Evolutionary conservation across 306 rosid species (phyloP).

Genomic region (Lathyrus oleraceus): DNA sequence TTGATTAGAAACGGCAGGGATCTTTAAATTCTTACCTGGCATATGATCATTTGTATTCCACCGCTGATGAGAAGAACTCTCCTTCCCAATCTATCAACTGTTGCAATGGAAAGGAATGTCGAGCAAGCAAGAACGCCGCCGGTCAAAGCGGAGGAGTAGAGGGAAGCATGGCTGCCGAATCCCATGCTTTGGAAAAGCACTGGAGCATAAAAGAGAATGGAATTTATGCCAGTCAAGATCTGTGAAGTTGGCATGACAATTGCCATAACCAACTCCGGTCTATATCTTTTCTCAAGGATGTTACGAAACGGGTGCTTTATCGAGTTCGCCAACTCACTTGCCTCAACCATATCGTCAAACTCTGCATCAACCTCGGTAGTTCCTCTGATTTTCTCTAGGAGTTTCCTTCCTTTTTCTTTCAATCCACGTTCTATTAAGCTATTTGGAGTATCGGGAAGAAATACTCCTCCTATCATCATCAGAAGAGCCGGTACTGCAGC

Average conservation of each 20-base stretch:
- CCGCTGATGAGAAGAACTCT: constrained; percentile 78
- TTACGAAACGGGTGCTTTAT: constrained; percentile 72
- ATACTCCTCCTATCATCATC: constrained; percentile 80
- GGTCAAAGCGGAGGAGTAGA: constrained; percentile 83
- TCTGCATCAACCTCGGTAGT: constrained; percentile 72
- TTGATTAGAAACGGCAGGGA: background rate
- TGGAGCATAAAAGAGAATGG: constrained; percentile 88
- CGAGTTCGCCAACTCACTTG: constrained; percentile 68
- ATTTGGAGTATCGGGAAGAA: constrained; percentile 92
- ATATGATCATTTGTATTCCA: constrained; percentile 77
- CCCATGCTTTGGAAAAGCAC: constrained; percentile 88
- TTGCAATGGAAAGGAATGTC: constrained; percentile 73
- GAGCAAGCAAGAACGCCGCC: constrained; percentile 86
- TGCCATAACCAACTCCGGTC: constrained; percentile 87
- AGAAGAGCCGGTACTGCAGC: constrained; percentile 69
- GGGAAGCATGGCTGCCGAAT: constrained; percentile 72
- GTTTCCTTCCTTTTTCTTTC: constrained; percentile 59
- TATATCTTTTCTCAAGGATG: constrained; percentile 61
- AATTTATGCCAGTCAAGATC: constrained; percentile 86
- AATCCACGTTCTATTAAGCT: constrained; percentile 74
- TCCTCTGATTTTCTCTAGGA: constrained; percentile 74
- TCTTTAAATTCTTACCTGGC: constrained; percentile 60
- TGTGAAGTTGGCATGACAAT: constrained; percentile 85
- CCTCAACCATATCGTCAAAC: constrained; percentile 80
- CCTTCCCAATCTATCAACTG: constrained; percentile 78